Evolutionary conservation across 2,329 filamentous ascomycete species (phyloP).

Genomic region (Blastomyces percursus): DNA sequence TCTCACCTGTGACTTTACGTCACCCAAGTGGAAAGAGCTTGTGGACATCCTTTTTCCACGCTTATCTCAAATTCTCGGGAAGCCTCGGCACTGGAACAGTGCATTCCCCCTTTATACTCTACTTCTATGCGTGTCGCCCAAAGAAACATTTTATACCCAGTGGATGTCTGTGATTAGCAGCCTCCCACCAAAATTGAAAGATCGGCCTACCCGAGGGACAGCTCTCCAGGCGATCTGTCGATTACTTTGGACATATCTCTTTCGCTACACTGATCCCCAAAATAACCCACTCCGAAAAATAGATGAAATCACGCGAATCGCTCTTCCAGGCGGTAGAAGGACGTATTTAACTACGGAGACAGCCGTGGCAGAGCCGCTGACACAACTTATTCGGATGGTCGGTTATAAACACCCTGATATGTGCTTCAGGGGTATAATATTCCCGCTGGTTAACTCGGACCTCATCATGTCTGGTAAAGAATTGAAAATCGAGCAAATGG

Average conservation of each 20-base stretch:
- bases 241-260: slow-evolving; percentile 88
- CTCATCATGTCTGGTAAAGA: slow-evolving; percentile 69
- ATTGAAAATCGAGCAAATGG: slow-evolving; percentile 78
- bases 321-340: slow-evolving; percentile 69
- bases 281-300: slow-evolving; percentile 63
- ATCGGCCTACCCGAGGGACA: slow-evolving; percentile 63
- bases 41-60: slow-evolving; percentile 67
- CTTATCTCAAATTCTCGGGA: slow-evolving; percentile 72
- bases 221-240: slow-evolving; percentile 84
- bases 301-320: slow-evolving; percentile 77
- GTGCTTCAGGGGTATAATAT: slow-evolving; percentile 87
- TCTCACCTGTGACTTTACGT: slow-evolving; percentile 63
- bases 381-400: slow-evolving; percentile 88
- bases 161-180: slow-evolving; percentile 75
- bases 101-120: slow-evolving; percentile 82
- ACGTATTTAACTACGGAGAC: slow-evolving; percentile 73
- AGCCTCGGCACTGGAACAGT: slow-evolving; percentile 82
- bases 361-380: slow-evolving; percentile 75
- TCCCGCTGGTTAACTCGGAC: slow-evolving; percentile 86
- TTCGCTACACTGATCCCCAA: slow-evolving; percentile 63
- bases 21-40: slow-evolving; percentile 78
- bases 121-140: slow-evolving; percentile 75
- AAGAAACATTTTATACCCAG: slow-evolving; percentile 70
- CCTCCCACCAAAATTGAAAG: slow-evolving; percentile 72
- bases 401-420: slow-evolving; percentile 89